Evolutionary conservation across 306 rosid genomes (phyloP), one percentile per base, ranked within the genome.

Genomic region (Cucurbita argyrosperma): DNA sequence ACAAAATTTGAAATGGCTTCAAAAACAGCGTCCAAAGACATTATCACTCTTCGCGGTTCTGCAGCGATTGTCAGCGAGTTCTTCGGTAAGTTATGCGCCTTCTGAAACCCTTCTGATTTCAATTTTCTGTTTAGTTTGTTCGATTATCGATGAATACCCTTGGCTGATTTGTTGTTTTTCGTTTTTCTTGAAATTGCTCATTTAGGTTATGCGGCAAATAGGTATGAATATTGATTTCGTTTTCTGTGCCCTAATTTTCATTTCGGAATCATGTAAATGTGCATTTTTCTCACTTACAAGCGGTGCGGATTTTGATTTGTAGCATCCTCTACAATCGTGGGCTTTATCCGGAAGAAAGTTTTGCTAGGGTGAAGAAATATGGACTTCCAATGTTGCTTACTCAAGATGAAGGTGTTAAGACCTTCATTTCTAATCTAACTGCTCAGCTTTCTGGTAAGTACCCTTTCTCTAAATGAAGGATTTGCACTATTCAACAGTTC

Each of bases 51-150:
- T 57, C 97, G 96, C 5, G 98, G 98, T 68, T 94, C 98, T 16
- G 92, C 98, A 6, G 94, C 98, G 39, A 94, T 94, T 15, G 97
- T 86, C 78, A 90, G 98, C 94, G 98, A 94, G 86, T 94, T 90
- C 85, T 94, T 94, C 52, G 97, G 98, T 94, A 83, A 72, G 11
- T 45, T 11, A 5, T 18, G 46, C 21, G 62, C 37, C 37, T 61
- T 55, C 10, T 39, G 8, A 19, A 76, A 37, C 21, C 76, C 68
- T 13, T 75, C 15, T 10, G 64, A n/a, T 58, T 2, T 58, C 21
- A 14, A 47, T 7, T 68, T 23, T 68, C 56, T 45, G 6, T 68
- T 23, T 21, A 26, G 13, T 68, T 26, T 6, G 21, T 5, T 49
- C 8, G 74, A 69, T 46, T 26, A 14, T 67, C 7, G 43, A 69